phyloP scores from a whole-genome alignment of 208 protist genomes.

The Herpetomonas tarakana region DNA sequence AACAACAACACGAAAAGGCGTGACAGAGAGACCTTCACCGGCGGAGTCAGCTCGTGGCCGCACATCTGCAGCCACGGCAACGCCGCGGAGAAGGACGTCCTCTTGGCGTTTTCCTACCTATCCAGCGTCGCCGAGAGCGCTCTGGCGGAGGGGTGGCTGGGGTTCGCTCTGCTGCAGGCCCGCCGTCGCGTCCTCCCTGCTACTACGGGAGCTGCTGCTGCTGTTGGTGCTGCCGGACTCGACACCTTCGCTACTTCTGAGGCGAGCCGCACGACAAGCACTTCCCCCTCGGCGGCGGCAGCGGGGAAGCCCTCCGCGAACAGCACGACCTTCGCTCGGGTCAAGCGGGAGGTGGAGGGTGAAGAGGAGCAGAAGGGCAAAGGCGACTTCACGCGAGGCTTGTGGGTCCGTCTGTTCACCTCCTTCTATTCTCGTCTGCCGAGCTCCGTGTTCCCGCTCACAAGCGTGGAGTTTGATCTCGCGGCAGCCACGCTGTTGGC shows the following conservation, averaged over 20 bases:
- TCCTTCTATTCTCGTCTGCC: background rate
- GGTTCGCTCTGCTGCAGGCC: slow-evolving; percentile 7
- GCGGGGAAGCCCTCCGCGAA: background rate
- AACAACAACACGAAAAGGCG: background rate
- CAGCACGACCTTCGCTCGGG: background rate
- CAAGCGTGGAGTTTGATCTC: background rate
- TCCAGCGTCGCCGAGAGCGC: slow-evolving; percentile 31
- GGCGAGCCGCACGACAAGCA: background rate
- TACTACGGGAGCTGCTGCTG: no score
- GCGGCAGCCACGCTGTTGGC: background rate
- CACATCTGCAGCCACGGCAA: slow-evolving; percentile 38
- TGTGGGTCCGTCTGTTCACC: background rate
- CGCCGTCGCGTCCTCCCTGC: slow-evolving; percentile 1
- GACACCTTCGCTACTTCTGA: no score
- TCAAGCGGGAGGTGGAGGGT: background rate
- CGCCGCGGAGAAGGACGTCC: slow-evolving; percentile 45
- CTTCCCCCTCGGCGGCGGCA: background rate
- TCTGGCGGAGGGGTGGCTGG: slow-evolving; percentile 35
- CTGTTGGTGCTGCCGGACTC: no score
- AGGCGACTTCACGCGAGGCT: background rate
- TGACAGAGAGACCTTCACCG: no score
- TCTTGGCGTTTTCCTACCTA: slow-evolving; percentile 45
- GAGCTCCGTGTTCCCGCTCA: background rate
- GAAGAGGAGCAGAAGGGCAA: background rate
- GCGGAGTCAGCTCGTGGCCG: slow-evolving; percentile 57